Evolutionary conservation across 1,139 yeast species (phyloP), one percentile per base, ranked within the genome.

Genomic region (Petasospora rhodanensis): DNA sequence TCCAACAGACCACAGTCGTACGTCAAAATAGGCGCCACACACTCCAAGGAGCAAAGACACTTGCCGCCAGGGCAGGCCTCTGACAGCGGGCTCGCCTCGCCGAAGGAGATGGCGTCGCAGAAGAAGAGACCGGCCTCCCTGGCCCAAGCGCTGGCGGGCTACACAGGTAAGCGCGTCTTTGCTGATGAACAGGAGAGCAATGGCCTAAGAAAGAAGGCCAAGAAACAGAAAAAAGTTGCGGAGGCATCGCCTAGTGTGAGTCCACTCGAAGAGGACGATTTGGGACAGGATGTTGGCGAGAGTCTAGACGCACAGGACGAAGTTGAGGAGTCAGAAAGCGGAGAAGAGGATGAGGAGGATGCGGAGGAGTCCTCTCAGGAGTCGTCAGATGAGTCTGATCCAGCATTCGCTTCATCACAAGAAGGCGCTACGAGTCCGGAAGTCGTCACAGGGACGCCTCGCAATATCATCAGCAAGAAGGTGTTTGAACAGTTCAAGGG

Each of bases 131-230:
- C 71, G 5, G 58, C 56, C 34, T 65, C 74, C 14, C 59, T 72
- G 64, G 74, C 75, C 1, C 75, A 70, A 45, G 77, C 76, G 5
- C 64, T 72, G 14, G 73, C 73, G 10, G 73, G 73, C 2, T 72
- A 72, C 47, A 70, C 76, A 1, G 76, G 75, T 11, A 66, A 64
- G 47, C 65, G 64, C 46, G 62, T 62, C 40, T 53, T 61, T 31
- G 58, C 62, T 12, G 63, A 60, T 15, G 13, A 28, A 3, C 24
- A 18, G 4, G 34, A 25, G 5, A 54, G 54, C 14, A 66, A 62
- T 35, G 56, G 59, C 46, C n/a, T 6, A 9, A 21, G 20, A 2
- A 46, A 42, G 35, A 44, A 28, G 26, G 21, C 32, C 10, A 34
- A 26, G 19, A 31, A 30, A n/a, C n/a, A n/a, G n/a, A n/a, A n/a